phyloP scores from a whole-genome alignment of 768 basidiomycete genomes.

The Leccinum pellstonianum region DNA sequence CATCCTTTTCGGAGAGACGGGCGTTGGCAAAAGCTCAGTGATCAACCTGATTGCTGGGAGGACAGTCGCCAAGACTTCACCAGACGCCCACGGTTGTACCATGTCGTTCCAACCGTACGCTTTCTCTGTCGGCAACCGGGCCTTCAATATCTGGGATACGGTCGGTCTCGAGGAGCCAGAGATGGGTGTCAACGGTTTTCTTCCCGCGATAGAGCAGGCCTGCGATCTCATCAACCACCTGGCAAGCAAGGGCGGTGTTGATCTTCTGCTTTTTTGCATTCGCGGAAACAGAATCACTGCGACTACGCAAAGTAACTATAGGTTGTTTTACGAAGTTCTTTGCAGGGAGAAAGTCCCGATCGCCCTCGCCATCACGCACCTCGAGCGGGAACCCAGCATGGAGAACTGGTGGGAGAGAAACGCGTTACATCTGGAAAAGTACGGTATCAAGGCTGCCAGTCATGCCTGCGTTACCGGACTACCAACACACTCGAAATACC shows the following conservation, averaged over 20 bases:
- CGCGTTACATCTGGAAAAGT: slow-evolving; percentile 17
- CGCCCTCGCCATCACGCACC: slow-evolving; percentile 38
- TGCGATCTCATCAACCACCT: slow-evolving; percentile 35
- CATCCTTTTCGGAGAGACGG: slow-evolving; percentile 46
- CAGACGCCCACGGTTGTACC: slow-evolving; percentile 38
- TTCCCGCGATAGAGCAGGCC: slow-evolving; percentile 32
- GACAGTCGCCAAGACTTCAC: slow-evolving; percentile 23
- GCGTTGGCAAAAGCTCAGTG: slow-evolving; percentile 36
- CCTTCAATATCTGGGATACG: slow-evolving; percentile 34
- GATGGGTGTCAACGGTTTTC: slow-evolving; percentile 25
- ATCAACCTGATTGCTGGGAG: slow-evolving; percentile 34
- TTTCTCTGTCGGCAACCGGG: slow-evolving; percentile 17
- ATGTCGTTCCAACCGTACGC: slow-evolving; percentile 32
- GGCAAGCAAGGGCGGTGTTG: slow-evolving; percentile 33
- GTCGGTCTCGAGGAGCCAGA: slow-evolving; percentile 35
- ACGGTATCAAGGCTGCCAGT: slow-evolving; percentile 27
- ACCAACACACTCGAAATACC: slow-evolving; percentile 29
- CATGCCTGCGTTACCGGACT: slow-evolving; percentile 39
- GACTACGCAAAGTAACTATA: slow-evolving; percentile 39
- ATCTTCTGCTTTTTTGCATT: slow-evolving; percentile 42
- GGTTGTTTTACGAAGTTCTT: slow-evolving; percentile 42
- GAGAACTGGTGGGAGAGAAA: slow-evolving; percentile 37
- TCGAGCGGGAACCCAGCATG: slow-evolving; percentile 37
- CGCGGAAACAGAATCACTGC: slow-evolving; percentile 41
- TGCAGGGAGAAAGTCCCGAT: slow-evolving; percentile 36